Percentiles rank a stretch among this genome's conserved stretches.
Conservation (phyloP, 176 grass and related monocot genomes). For the Lolium perenne region DNA sequence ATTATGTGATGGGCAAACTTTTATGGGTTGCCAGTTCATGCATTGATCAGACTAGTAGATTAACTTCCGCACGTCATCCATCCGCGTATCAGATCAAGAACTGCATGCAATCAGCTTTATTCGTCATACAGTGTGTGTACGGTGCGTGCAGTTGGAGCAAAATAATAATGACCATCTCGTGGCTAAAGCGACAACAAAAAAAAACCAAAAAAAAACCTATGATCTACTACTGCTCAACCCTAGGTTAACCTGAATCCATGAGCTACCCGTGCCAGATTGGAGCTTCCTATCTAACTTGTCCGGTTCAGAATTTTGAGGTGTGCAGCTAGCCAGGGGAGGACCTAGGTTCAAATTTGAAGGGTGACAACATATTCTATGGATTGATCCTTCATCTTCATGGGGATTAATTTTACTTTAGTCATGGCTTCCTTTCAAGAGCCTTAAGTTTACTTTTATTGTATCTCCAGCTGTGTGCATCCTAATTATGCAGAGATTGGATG, state of each 20-base stretch:
- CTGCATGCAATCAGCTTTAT: conserved; percentile 14
- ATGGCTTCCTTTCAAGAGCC: too few relatives aligned
- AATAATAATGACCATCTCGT: conserved; percentile 49
- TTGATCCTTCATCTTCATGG: too few relatives aligned
- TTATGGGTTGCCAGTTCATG: neutral
- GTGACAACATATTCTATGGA: too few relatives aligned
- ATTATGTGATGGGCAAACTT: conserved; percentile 32
- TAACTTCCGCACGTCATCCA: neutral
- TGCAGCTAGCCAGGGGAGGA: neutral
- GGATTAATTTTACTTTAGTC: too few relatives aligned
- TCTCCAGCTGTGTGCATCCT: too few relatives aligned
- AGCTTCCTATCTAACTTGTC: conserved; percentile 35
- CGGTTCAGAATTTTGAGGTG: conserved; percentile 9
- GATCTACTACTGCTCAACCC: conserved; percentile 6
- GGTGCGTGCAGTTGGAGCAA: conserved; percentile 42
- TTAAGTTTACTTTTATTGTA: too few relatives aligned
- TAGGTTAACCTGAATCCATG: conserved; percentile 34
- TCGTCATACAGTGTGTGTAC: neutral
- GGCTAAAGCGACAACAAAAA: conserved; percentile 19
- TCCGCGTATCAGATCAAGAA: conserved; percentile 32
- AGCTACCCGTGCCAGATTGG: conserved; percentile 45
- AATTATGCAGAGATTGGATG: too few relatives aligned
- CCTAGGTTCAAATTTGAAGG: too few relatives aligned
- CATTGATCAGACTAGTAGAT: conserved; percentile 19
- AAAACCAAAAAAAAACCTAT: neutral